These are phyloP conservation scores for Penicillium decumbens DNA, from an alignment of 2,329 filamentous ascomycete genomes.

Conservation along the genomic window DNA sequence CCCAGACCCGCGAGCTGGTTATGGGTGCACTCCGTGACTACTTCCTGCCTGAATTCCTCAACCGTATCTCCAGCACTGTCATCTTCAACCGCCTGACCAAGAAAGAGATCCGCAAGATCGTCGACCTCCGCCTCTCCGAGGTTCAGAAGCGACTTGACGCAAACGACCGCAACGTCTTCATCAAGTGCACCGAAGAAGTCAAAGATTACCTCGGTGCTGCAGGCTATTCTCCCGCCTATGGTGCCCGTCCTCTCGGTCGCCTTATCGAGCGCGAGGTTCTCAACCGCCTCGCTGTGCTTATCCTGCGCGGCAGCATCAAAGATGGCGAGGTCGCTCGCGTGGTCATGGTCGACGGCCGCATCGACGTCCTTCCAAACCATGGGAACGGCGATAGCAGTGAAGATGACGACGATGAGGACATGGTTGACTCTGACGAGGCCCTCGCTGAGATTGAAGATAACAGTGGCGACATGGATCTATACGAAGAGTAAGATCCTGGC, in stretches of 20 bases:
- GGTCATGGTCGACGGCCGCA: constrained; percentile 71
- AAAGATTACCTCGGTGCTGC: constrained; percentile 89
- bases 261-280: constrained; percentile 97
- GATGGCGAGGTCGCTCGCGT: constrained; percentile 83
- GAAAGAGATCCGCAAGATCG: constrained; percentile 87
- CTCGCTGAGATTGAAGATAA: constrained; percentile 64
- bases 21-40: constrained; percentile 88
- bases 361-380: constrained; percentile 81
- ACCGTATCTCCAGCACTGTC: constrained; percentile 91
- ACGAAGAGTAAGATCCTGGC: constrained; percentile 43
- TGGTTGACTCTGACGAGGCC: constrained; percentile 71
- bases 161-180: constrained; percentile 81
- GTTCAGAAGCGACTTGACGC: constrained; percentile 85
- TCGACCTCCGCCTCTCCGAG: constrained; percentile 80
- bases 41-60: constrained; percentile 97
- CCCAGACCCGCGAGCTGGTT: constrained; percentile 79
- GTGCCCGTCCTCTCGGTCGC: constrained; percentile 78
- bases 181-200: constrained; percentile 76
- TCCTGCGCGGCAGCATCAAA: constrained; percentile 75
- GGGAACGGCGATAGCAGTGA: constrained; percentile 46
- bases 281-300: constrained; percentile 85
- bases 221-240: constrained; percentile 93
- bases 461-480: constrained; percentile 58
- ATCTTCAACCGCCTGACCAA: constrained; percentile 97
- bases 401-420: constrained; percentile 60